phyloP scores from a whole-genome alignment of 257 asterid species.

The Nicotiana undulata region DNA sequence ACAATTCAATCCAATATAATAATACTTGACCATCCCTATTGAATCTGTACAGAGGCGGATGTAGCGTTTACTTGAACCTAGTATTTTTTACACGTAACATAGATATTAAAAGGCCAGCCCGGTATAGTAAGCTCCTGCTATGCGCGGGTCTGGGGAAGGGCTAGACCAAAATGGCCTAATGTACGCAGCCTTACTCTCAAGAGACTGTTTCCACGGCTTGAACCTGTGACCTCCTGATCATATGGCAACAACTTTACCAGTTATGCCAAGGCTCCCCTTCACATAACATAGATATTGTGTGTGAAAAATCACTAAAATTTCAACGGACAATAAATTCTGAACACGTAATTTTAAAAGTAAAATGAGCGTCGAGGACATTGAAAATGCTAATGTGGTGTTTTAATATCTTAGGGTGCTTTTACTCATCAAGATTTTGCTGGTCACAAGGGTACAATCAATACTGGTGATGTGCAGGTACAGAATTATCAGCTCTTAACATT shows the following conservation, averaged over 20 bases:
- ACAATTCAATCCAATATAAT: neutral
- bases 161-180: no score
- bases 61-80: neutral
- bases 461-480: slow-evolving; percentile 88
- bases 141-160: no score
- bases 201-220: no score
- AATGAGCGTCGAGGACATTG: neutral
- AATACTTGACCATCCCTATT: neutral
- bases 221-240: no score
- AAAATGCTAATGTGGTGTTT: neutral
- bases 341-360: neutral
- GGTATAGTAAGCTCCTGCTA: no score
- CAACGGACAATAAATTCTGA: neutral
- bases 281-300: neutral
- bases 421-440: slow-evolving; percentile 95
- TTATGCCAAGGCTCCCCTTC: no score
- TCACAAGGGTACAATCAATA: slow-evolving; percentile 69
- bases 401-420: slow-evolving; percentile 55
- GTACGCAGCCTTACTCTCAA: no score
- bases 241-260: no score
- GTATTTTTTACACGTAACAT: neutral
- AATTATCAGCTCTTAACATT: neutral
- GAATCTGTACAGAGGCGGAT: neutral
- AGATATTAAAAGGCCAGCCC: no score
- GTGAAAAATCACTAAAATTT: neutral